Base-by-base conservation (phyloP, 495 filamentous ascomycete genomes). In the Neurospora tetrasperma region DNA sequence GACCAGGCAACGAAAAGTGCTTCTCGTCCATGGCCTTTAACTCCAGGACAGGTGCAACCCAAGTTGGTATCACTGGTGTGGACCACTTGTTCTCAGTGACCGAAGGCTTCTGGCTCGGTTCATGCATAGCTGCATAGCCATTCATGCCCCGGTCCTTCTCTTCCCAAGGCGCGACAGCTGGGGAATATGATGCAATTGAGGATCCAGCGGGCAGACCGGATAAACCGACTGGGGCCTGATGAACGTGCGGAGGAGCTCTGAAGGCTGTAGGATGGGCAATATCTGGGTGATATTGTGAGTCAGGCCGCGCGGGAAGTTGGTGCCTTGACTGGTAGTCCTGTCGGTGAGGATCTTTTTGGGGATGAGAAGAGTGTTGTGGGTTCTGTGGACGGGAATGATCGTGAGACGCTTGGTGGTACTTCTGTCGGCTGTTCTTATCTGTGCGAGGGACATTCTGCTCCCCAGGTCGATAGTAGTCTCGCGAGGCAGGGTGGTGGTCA, bases 1-100 rank as follows among this genome's bases (percentile, higher is more conserved):
- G 46, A 35, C 0, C 27, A 4, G 27, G 12, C 0, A 23, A 59
- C 11, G 5, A 0, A 31, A 27, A 1, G 0, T 23, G 2, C 0
- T 62, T 31, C 23, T 27, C 1, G 20, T 62, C 23, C 5, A 0
- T 27, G 48, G 5, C 48, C 0, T 31, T 16, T 31, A 5, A 18
- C 0, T 62, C 23, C 0, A 0, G 27, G 7, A 1, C 7, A 18
- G 12, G 54, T 27, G 27, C 27, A 27, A 27, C 27, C 27, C 54
- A 35, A 0, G 27, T 18, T 0, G 54, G 1, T 0, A 62, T 18
- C 2, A 1, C 2, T 0, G 54, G 54, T 0, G 27, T 35, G 27
- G 27, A 4, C 54, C 54, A 35, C 7, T 54, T 54, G 4, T 27
- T 54, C 1, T 27, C 20, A 0, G 20, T 1, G 0, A 2, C 1